Evolutionary conservation across 495 filamentous ascomycete species (phyloP), one percentile per base, ranked within the genome.

Genomic region (Friedmanniomyces endolithicus): DNA sequence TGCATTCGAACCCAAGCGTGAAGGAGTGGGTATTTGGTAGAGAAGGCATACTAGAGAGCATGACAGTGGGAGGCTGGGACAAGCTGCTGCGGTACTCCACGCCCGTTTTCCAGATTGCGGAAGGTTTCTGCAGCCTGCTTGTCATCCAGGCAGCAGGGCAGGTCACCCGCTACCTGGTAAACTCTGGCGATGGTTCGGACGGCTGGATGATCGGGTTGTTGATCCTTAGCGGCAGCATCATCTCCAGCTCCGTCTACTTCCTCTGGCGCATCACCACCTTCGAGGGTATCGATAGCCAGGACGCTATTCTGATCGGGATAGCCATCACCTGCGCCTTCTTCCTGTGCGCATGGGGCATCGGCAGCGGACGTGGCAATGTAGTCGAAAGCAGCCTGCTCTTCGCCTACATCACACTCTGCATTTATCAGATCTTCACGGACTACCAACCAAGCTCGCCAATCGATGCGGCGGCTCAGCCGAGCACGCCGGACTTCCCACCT

Each of bases 361-460:
- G 86, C 56, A 92, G 86, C 61, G 92, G 92, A 9, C 84, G 89
- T 61, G 92, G 92, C 48, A 98, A 96, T 64, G 87, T 90, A 2
- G 88, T 98, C 35, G 92, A 98, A 70, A 94, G 87, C 63, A 95
- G 90, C 16, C 76, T 98, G 20, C 79, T 98, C 33, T 96, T 98
- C 66, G 90, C 92, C 64, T 98, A 98, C 68, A 80, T 95, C 52
- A 90, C 94, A 12, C 82, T 98, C 57, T 96, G 89, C 74, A 85
- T 96, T 65, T 98, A 98, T 68, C 92, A 98, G 68, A 96, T 96
- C 64, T 98, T 98, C 71, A 98, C 92, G 41, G 92, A 98, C 66
- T 98, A 96, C 70, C 78, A 88, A 60, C 89, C 59, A 20, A 52
- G 17, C 12, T 50, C 55, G 14, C 6, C n/a, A 1, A 17, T 22